phyloP scores from a whole-genome alignment of 1,284 basidiomycete genomes.

The Austroboletus rostrupii region DNA sequence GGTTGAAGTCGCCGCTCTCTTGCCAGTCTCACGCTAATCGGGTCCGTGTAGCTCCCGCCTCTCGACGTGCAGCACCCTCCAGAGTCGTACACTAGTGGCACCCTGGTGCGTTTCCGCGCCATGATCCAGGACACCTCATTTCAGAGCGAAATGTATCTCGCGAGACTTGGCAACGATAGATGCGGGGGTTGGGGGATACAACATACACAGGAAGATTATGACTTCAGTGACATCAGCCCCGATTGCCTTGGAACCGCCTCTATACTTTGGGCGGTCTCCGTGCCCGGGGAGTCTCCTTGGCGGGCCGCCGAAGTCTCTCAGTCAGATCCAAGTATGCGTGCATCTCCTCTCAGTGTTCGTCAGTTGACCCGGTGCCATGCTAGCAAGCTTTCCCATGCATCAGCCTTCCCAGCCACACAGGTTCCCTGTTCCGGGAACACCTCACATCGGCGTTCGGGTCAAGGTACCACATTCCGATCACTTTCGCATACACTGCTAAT shows the following conservation, averaged over 20 bases:
- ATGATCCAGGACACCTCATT: slow-evolving; percentile 80
- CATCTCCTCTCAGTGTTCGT: background rate
- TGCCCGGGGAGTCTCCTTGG: slow-evolving; percentile 64
- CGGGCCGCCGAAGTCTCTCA: slow-evolving; percentile 36
- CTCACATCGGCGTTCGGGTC: slow-evolving; percentile 63
- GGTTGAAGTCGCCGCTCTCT: slow-evolving; percentile 27
- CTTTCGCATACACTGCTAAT: slow-evolving; percentile 4
- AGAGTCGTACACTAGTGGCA: slow-evolving; percentile 41
- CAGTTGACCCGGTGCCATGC: slow-evolving; percentile 1
- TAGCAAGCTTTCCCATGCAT: slow-evolving; percentile 22
- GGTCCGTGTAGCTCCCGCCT: slow-evolving; percentile 47
- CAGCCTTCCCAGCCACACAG: slow-evolving; percentile 50
- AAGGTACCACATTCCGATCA: slow-evolving; percentile 46
- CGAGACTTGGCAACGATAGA: slow-evolving; percentile 36
- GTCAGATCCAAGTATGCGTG: slow-evolving; percentile 18
- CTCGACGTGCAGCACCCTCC: slow-evolving; percentile 48
- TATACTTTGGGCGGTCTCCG: slow-evolving; percentile 64
- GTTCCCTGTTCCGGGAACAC: slow-evolving; percentile 49
- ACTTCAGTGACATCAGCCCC: slow-evolving; percentile 37
- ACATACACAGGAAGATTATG: slow-evolving; percentile 30
- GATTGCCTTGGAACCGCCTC: slow-evolving; percentile 55
- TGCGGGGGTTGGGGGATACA: slow-evolving; percentile 70
- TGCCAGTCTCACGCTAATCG: slow-evolving; percentile 1
- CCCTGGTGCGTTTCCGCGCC: slow-evolving; percentile 64
- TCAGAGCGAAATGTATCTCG: slow-evolving; percentile 67